These are phyloP conservation scores for Metschnikowia noctiluminum DNA, from an alignment of 805 yeast genomes.

Conservation along the genomic window DNA sequence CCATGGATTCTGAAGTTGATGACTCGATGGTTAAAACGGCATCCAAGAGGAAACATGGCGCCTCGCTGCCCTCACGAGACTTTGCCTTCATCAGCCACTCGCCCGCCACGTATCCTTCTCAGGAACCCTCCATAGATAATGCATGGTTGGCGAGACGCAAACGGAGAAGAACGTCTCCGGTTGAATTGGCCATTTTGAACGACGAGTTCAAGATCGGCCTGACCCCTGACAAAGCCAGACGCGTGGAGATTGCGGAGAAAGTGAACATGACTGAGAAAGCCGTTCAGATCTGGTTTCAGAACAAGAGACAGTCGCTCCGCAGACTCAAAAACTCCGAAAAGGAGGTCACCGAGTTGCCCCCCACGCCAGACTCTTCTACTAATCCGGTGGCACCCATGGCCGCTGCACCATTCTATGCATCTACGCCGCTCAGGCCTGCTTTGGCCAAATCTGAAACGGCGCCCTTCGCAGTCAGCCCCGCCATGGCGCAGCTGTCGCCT, in stretches of 20 bases:
- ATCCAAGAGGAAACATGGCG: conserved; percentile 25
- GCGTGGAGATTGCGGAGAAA: conserved; percentile 72
- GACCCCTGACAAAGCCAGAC: conserved; percentile 75
- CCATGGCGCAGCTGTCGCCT: conserved; percentile 17
- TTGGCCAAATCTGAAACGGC: conserved; percentile 14
- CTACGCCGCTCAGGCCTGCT: conserved; percentile 16
- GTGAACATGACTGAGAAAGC: conserved; percentile 97
- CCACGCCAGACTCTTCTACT: conserved; percentile 29
- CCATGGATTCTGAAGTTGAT: conserved; percentile 15
- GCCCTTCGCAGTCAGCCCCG: conserved; percentile 9
- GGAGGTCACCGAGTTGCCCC: conserved; percentile 43
- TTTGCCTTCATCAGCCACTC: conserved; percentile 94
- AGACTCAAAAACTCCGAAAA: conserved; percentile 39
- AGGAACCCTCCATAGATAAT: conserved; percentile 82
- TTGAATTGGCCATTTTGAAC: conserved; percentile 78
- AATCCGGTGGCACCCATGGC: conserved; percentile 3
- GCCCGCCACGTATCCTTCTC: conserved; percentile 79
- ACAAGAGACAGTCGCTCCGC: conserved; percentile 80
- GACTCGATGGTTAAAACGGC: conserved; percentile 14
- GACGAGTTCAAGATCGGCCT: conserved; percentile 70
- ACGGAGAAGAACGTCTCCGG: conserved; percentile 91
- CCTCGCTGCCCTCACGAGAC: conserved; percentile 17
- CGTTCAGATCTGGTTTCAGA: conserved; percentile 98
- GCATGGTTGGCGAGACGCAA: conserved; percentile 92
- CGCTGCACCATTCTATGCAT: conserved; percentile 4